phyloP scores from a whole-genome alignment of 768 basidiomycete species.

The Russula vinacea region DNA sequence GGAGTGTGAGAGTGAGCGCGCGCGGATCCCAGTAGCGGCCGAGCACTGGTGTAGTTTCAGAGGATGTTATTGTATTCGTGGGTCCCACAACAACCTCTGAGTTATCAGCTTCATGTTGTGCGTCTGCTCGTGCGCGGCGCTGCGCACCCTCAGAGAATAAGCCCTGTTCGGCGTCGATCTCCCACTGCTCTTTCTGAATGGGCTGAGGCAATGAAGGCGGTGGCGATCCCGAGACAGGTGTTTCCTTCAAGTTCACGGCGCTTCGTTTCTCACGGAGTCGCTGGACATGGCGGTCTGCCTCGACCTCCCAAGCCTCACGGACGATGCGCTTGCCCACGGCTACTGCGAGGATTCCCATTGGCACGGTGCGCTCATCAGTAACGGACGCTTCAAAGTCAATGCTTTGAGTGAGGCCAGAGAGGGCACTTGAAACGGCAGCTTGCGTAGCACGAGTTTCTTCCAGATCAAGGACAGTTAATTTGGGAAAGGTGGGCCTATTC shows the following conservation, averaged over 20 bases:
- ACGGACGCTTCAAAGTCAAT: constrained; percentile 54
- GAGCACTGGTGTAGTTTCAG: constrained; percentile 15
- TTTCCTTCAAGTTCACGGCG: constrained; percentile 30
- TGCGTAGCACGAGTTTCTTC: constrained; percentile 59
- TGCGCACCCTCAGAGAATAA: constrained; percentile 71
- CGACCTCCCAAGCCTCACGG: constrained; percentile 78
- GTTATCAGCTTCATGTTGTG: constrained; percentile 27
- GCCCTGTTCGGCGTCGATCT: constrained; percentile 73
- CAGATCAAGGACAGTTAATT: constrained; percentile 57
- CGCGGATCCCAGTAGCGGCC: constrained; percentile 26
- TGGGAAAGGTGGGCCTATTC: constrained; percentile 44
- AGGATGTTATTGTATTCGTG: constrained; percentile 25
- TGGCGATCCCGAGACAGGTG: constrained; percentile 2
- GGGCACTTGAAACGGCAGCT: constrained; percentile 44
- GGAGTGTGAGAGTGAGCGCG: constrained; percentile 23
- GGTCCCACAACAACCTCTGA: not conserved
- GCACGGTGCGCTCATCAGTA: constrained; percentile 37
- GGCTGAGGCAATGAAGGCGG: constrained; percentile 32
- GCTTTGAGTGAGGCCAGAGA: constrained; percentile 49
- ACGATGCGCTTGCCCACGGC: constrained; percentile 67
- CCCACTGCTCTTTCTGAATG: constrained; percentile 69
- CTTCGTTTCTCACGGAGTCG: constrained; percentile 31
- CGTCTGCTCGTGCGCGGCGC: constrained; percentile 57
- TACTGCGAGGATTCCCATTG: constrained; percentile 35
- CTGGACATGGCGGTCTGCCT: constrained; percentile 53